Evolutionary conservation across 768 basidiomycete genomes (phyloP).

Genomic region (Coprinopsis marcescibilis): DNA sequence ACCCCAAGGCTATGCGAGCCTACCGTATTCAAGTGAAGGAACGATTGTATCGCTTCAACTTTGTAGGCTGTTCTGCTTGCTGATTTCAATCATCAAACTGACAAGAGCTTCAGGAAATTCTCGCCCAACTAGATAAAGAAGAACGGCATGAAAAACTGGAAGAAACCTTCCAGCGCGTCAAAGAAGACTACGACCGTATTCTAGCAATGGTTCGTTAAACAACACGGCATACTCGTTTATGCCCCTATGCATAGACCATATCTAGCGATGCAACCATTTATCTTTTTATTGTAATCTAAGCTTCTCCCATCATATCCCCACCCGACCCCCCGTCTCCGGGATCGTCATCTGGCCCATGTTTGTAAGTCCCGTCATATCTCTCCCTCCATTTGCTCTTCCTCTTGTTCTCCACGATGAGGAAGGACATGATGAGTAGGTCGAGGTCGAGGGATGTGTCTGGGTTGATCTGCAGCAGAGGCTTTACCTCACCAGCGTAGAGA

Average conservation of each 20-base stretch:
- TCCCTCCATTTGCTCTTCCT: slow-evolving; percentile 48
- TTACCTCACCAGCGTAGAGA: slow-evolving; percentile 42
- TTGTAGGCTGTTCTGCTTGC: slow-evolving; percentile 45
- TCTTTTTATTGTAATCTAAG: too few species aligned
- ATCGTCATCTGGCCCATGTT: neutral
- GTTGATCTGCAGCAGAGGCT: slow-evolving; percentile 39
- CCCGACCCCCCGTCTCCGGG: neutral
- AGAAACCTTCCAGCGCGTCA: slow-evolving; percentile 86
- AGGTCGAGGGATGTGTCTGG: slow-evolving; percentile 40
- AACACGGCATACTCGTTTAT: too few species aligned
- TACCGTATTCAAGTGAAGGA: slow-evolving; percentile 94
- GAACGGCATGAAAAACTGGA: slow-evolving; percentile 87
- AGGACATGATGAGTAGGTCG: slow-evolving; percentile 49
- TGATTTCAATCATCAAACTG: neutral
- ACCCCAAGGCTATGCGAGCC: slow-evolving; percentile 49
- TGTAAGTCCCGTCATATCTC: slow-evolving; percentile 18
- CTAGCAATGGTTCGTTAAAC: slow-evolving; percentile 28
- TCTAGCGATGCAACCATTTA: too few species aligned
- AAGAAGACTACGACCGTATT: slow-evolving; percentile 81
- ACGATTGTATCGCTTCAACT: slow-evolving; percentile 91
- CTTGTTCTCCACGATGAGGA: slow-evolving; percentile 52
- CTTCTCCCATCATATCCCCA: neutral
- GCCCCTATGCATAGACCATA: too few species aligned
- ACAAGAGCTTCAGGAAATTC: slow-evolving; percentile 59
- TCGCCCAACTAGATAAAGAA: slow-evolving; percentile 81